Base-by-base conservation (phyloP, 805 yeast genomes). In the Tetrapisispora nanseiensis region DNA sequence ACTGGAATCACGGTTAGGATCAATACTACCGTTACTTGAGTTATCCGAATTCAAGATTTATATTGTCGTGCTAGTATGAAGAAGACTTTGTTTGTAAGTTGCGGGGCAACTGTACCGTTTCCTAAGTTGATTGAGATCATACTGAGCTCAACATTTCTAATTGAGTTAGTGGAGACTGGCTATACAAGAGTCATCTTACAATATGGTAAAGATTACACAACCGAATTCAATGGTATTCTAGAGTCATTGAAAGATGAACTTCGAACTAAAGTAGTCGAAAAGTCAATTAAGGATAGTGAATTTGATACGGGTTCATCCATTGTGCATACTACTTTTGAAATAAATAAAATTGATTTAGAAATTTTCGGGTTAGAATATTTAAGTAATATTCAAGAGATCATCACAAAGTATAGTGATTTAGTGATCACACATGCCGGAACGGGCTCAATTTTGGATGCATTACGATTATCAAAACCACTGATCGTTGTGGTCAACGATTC, bases 41-140 rank as follows among this genome's bases (percentile, higher is more conserved):
- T n/a, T n/a, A n/a, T n/a, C n/a, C n/a, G n/a, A n/a, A n/a, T n/a
- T n/a, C n/a, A n/a, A n/a, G n/a, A n/a, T n/a, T n/a, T n/a, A n/a
- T n/a, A n/a, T n/a, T n/a, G n/a, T n/a, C n/a, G n/a, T n/a, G n/a
- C n/a, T n/a, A 30, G 9, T 4, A 35, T 35, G 38, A 13, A 30
- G 3, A 39, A 33, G 27, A 39, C 38, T 7, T 12, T 65, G 2
- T 64, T 89, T 27, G 80, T 89, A 5, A 81, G 94, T 0, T 82
- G 94, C 3, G 97, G 97, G 1, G 97, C 96, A 2, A 89, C 97
- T 0, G 89, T 83, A 18, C 82, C 95, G 0, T 90, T 90, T 56
- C 69, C 71, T 10, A 63, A 56, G 15, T 71, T 90, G 13, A 61
- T 90, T 1, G 59, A 59, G n/a, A 57, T 67, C 8, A 60, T 75